Evolutionary conservation across 2,329 filamentous ascomycete genomes (phyloP), one percentile per base, ranked within the genome.

Genomic region (Hortaea sp.): DNA sequence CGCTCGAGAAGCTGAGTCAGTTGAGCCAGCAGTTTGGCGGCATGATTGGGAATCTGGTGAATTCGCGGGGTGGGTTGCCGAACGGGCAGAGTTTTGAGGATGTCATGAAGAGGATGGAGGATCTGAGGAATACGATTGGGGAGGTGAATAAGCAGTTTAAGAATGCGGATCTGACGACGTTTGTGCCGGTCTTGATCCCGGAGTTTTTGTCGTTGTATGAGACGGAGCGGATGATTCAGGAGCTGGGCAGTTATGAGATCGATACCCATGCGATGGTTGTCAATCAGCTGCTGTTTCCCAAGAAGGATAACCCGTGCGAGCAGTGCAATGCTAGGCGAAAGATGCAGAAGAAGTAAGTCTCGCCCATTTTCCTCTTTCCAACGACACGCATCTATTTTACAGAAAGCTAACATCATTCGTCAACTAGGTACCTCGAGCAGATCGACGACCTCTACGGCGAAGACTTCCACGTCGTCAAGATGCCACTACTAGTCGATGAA

Each of bases 171-270:
- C 79, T 95, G 59, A 95, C 89, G 20, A 98, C 92, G 0, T 98
- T 98, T 63, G 88, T 98, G 45, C 97, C 92, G 66, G 92, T 98
- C 50, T 95, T 92, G 68, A 98, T 98, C 66, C 87, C 92, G 44
- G 92, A 98, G 70, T 98, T 98, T 72, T 69, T 98, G 59, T 89
- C 84, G 34, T 76, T 98, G 44, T 98, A 98, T 72, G 92, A 98
- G 76, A 98, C 92, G 51, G 92, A 98, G 75, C 85, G 92, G 60
- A 97, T 98, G 92, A 97, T 98, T 60, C 92, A 98, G 75, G 92
- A 98, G 73, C 75, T 98, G 51, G 82, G 88, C 41, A 85, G 79
- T 65, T 98, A 95, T 71, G 75, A 84, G 62, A 98, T 98, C 65
- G 92, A 98, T 67, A 95, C 90, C 5, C 92, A 97, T 71, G 82